Base-by-base conservation (phyloP, 495 filamentous ascomycete genomes). In the Aspergillus biplanus region DNA sequence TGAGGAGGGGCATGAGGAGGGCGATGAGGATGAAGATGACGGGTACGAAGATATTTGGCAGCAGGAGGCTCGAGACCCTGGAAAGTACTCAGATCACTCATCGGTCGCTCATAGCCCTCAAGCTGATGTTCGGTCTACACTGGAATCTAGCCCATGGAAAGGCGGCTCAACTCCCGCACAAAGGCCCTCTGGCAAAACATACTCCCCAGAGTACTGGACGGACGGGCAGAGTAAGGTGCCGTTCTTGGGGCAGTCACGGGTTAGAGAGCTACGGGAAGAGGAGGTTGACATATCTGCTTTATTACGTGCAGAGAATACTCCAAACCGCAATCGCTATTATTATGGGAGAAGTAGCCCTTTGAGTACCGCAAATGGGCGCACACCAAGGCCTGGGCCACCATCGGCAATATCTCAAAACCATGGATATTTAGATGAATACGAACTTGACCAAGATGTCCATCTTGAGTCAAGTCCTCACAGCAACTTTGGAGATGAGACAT, bases 11-110 rank as follows among this genome's bases (percentile, higher is more conserved):
- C 11, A 69, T 56, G 73, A 56, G 11, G 37, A 8, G 12, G 52
- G 37, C 56, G 33, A 12, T 34, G 75, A 73, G 12, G 73, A 75
- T 6, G 73, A 71, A 13, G 76, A 75, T 53, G 21, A 27, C 21
- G 77, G 68, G 1, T 75, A 73, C 55, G 76, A 73, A 62, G 77
- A 81, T 55, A 80, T 80, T 27, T 82, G 79, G 79, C 79, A 80
- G 61, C 70, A 73, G 65, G 78, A 82, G 62, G 79, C 79, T 33
- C 69, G 71, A 11, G 74, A 78, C 33, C 67, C 73, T 54, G 75
- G 72, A 27, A 59, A 71, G 15, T 32, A 73, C 27, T 73, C 74
- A 6, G 64, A 71, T 37, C 69, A 64, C 6, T 71, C 57, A 34
- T 63, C 65, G 27, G 33, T 57, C 33, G 46, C 27, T 33, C 42